Evolutionary conservation across 345 rosid species (phyloP).

Genomic region (Passiflora organensis): DNA sequence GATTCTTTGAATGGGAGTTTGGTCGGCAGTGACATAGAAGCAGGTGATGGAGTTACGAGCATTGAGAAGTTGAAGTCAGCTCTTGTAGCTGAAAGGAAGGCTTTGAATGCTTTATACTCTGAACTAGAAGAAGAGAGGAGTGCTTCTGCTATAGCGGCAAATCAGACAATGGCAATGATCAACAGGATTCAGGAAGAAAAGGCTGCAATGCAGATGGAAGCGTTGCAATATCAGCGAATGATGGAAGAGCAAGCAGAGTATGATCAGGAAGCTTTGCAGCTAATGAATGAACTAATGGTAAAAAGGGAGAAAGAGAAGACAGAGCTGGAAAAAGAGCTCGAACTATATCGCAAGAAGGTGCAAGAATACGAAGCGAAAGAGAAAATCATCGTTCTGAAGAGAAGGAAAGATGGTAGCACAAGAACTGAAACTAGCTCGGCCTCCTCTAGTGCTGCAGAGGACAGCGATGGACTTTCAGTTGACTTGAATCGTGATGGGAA

Average conservation of each 20-base stretch:
- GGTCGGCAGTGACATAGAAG: constrained; percentile 49
- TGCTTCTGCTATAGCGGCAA: constrained; percentile 86
- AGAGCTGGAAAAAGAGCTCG: constrained; percentile 73
- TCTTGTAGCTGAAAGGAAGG: constrained; percentile 59
- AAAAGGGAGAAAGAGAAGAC: constrained; percentile 80
- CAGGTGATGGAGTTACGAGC: constrained; percentile 42
- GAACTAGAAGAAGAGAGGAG: constrained; percentile 96
- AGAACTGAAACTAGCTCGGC: constrained; percentile 50
- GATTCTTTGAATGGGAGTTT: constrained; percentile 67
- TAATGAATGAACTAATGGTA: constrained; percentile 73
- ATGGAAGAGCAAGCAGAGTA: constrained; percentile 97
- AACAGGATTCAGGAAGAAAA: constrained; percentile 96
- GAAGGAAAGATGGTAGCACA: constrained; percentile 35
- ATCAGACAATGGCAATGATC: constrained; percentile 99
- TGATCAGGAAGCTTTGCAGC: constrained; percentile 94
- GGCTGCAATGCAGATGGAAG: constrained; percentile 99
- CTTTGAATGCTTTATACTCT: constrained; percentile 53
- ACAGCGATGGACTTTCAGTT: constrained; percentile 49
- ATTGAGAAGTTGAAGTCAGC: constrained; percentile 60
- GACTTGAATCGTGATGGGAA: constrained; percentile 47
- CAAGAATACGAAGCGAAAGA: constrained; percentile 70
- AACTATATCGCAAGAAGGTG: constrained; percentile 50
- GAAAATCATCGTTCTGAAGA: constrained; percentile 41
- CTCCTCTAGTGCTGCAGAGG: constrained; percentile 62
- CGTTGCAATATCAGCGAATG: constrained; percentile 95